A percentile compares a stretch with the other conserved stretches of the same genome.
Evolutionary conservation across 108 stramenopile species (phyloP).

Genomic region (Aurantiochytrium sp.): DNA sequence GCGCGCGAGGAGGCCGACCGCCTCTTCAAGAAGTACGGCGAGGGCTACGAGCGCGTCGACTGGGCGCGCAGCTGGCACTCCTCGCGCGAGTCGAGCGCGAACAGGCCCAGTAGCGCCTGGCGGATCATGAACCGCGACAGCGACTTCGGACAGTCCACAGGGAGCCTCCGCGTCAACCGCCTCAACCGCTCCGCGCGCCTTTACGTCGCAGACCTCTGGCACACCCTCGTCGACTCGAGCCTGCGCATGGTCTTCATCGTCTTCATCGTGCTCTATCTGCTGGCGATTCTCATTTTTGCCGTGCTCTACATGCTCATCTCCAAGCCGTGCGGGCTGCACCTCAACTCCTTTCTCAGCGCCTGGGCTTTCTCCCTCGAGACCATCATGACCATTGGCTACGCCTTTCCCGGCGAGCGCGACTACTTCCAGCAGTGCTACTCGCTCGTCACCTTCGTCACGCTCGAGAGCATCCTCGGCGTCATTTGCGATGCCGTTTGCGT

Average conservation of each 20-base stretch:
- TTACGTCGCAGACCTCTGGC: conserved; percentile 46
- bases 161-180: conserved; percentile 44
- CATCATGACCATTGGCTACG: conserved; percentile 88
- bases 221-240: conserved; percentile 49
- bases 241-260: conserved; percentile 12
- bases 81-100: neutral
- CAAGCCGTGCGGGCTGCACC: conserved; percentile 39
- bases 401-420: conserved; percentile 72
- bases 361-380: conserved; percentile 79
- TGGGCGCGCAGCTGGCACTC: neutral
- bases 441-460: conserved; percentile 71
- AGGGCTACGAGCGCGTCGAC: neutral
- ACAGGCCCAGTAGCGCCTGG: neutral
- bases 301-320: neutral
- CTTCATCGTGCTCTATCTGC: conserved; percentile 45
- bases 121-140: neutral
- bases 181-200: conserved; percentile 37
- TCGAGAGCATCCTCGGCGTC: conserved; percentile 76
- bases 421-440: conserved; percentile 84
- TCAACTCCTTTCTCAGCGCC: conserved; percentile 50
- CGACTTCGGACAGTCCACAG: conserved; percentile 33
- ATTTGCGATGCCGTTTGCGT: conserved; percentile 82
- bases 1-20: neutral
- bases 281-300: conserved; percentile 10
- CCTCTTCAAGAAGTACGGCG: neutral